Evolutionary conservation across 2,329 filamentous ascomycete genomes (phyloP).

Genomic region (Podosphaera leucotricha): DNA sequence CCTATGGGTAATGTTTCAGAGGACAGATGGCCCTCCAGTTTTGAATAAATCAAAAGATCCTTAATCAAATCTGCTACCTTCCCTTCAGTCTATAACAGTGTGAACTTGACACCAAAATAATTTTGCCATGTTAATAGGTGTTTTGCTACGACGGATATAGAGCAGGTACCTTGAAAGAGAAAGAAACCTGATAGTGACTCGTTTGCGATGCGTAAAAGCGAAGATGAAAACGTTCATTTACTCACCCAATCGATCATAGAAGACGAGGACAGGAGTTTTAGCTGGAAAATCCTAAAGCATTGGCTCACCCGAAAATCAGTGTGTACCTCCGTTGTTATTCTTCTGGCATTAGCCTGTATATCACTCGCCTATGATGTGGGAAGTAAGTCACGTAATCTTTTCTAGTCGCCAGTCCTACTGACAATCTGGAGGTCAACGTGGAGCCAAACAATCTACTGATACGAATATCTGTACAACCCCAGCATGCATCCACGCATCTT

Average conservation of each 20-base stretch:
- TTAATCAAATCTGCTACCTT: no score
- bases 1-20: no score
- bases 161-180: no score
- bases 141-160: no score
- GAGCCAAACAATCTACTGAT: neutral
- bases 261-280: neutral
- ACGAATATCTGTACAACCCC: conserved; percentile 26
- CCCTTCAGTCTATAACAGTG: no score
- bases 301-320: neutral
- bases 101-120: no score
- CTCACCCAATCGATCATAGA: neutral
- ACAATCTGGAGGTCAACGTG: neutral
- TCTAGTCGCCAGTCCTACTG: neutral
- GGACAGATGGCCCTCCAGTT: no score
- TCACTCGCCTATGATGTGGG: conserved; percentile 4
- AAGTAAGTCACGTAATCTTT: conserved; percentile 4
- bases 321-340: neutral
- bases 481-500: conserved; percentile 38
- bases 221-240: neutral
- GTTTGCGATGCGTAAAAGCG: neutral
- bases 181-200: no score
- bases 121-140: no score
- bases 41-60: no score
- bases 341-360: neutral
- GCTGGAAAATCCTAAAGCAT: neutral